A percentile compares a stretch with the other conserved stretches of the same genome.
Evolutionary conservation across 257 asterid species (phyloP).

Genomic region (Rehmannia glutinosa): DNA sequence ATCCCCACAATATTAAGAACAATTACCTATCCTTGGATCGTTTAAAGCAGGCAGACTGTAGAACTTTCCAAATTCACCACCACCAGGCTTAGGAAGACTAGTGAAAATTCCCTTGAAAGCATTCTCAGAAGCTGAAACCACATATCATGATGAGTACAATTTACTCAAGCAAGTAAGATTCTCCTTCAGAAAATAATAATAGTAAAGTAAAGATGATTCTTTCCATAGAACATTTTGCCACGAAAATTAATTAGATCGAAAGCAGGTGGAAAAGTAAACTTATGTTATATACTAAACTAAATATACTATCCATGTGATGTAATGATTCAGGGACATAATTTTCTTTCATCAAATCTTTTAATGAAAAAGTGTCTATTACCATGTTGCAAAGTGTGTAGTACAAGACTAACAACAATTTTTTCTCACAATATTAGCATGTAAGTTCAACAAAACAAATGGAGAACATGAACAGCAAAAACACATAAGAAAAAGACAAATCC

Average conservation of each 20-base stretch:
- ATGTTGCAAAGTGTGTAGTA: neutral
- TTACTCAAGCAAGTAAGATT: constrained; percentile 5
- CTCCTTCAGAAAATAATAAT: constrained; percentile 4
- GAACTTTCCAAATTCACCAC: constrained; percentile 92
- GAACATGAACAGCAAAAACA: constrained; percentile 4
- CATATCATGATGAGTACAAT: constrained; percentile 6
- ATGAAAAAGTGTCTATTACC: neutral
- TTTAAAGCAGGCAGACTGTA: constrained; percentile 85
- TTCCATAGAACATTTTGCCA: neutral
- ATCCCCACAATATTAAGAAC: neutral
- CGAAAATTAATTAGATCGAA: neutral
- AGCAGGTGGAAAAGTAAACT: neutral
- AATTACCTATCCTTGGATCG: constrained; percentile 81
- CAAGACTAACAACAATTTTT: neutral
- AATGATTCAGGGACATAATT: no score
- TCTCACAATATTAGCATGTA: neutral
- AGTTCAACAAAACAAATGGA: neutral
- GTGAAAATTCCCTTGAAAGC: constrained; percentile 77
- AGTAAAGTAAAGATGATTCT: neutral
- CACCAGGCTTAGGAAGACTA: constrained; percentile 84
- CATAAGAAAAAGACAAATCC: constrained; percentile 10
- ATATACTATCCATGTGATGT: neutral
- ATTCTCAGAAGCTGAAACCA: constrained; percentile 67
- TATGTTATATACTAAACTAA: neutral
- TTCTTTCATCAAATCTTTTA: neutral